Percentiles rank a stretch among this genome's conserved stretches.
These are phyloP conservation scores for Lasiodiplodia hormozganensis DNA, from an alignment of 2,329 filamentous ascomycete genomes.

Conservation along the genomic window DNA sequence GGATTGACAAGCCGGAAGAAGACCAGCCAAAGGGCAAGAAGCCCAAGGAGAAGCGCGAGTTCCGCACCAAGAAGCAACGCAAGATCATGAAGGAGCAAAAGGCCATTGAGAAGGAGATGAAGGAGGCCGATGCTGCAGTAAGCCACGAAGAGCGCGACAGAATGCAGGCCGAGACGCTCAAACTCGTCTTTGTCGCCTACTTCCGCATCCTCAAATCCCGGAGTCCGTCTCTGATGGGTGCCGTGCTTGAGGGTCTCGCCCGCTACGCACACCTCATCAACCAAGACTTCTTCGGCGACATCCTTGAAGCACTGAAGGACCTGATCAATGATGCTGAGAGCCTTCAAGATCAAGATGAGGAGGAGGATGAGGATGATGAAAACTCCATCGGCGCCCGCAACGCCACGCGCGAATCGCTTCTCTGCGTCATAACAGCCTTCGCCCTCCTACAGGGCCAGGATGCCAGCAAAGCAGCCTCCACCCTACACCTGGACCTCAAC, in stretches of 20 bases:
- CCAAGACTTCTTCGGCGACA: conserved; percentile 97
- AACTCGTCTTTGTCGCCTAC: conserved; percentile 93
- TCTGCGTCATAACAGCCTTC: conserved; percentile 95
- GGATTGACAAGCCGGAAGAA: conserved; percentile 65
- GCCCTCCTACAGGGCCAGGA: conserved; percentile 96
- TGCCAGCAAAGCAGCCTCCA: conserved; percentile 79
- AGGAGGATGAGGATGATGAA: conserved; percentile 52
- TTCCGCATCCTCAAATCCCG: conserved; percentile 91
- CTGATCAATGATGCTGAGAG: conserved; percentile 76
- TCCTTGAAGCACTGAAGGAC: conserved; percentile 93
- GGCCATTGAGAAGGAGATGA: conserved; percentile 89
- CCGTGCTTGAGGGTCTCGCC: conserved; percentile 90
- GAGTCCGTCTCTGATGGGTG: conserved; percentile 88
- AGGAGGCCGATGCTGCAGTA: conserved; percentile 87
- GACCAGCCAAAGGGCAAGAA: conserved; percentile 59
- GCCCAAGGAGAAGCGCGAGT: conserved; percentile 77
- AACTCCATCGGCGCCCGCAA: conserved; percentile 65
- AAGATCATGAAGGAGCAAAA: conserved; percentile 88
- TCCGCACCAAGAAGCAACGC: conserved; percentile 85
- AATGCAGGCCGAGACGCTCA: conserved; percentile 94
- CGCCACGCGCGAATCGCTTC: conserved; percentile 81
- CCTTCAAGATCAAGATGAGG: conserved; percentile 49
- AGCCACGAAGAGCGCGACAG: conserved; percentile 90
- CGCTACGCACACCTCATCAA: conserved; percentile 97
- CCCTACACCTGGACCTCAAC: conserved; percentile 86